Evolutionary conservation across 768 basidiomycete genomes (phyloP), one percentile per base, ranked within the genome.

Genomic region (Boletus edulis): DNA sequence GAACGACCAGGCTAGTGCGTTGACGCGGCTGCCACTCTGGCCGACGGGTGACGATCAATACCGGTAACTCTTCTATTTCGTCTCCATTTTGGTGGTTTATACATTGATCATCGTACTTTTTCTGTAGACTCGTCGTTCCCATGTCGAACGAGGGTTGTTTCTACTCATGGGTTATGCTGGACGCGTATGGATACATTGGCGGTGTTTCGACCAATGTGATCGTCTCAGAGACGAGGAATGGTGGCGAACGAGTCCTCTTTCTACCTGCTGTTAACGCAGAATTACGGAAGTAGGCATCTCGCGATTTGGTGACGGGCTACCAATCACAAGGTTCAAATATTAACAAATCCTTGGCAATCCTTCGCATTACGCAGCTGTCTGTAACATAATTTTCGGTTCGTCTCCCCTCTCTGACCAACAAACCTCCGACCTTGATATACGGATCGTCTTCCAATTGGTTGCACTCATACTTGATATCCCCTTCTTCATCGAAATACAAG

Each of bases 41-140:
- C 63, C 66, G 7, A 76, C 75, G 4, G 72, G 72, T 10, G 65
- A 75, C 38, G 63, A 73, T 31, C 72, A 78, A 56, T 78, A 78
- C 58, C 71, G 75, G 72, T 72, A 40, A 41, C 55, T 49, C 4
- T 5, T 18, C 2, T 4, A 14, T 29, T 24, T 29, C 5, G 2
- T 45, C 4, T 13, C 34, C 34, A 5, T 32, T 4, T 44, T 48
- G 2, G 15, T 17, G 13, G 4, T 31, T 3, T 20, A n/a, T 38
- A 5, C 1, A 27, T 35, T 49, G 27, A 27, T 27, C 7, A 53
- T 39, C 41, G 2, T 18, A 12, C 18, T 4, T 2, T 24, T 24
- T 1, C 39, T 15, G 13, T 48, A 68, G 66, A n/a, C 29, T 68
- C 5, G 61, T 47, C 5, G 44, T 57, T 10, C 61, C 61, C 6